Percentiles rank a stretch among this genome's conserved stretches.
These are phyloP conservation scores for Sarocladium strictum DNA, from an alignment of 2,329 filamentous ascomycete species.

Conservation along the genomic window DNA sequence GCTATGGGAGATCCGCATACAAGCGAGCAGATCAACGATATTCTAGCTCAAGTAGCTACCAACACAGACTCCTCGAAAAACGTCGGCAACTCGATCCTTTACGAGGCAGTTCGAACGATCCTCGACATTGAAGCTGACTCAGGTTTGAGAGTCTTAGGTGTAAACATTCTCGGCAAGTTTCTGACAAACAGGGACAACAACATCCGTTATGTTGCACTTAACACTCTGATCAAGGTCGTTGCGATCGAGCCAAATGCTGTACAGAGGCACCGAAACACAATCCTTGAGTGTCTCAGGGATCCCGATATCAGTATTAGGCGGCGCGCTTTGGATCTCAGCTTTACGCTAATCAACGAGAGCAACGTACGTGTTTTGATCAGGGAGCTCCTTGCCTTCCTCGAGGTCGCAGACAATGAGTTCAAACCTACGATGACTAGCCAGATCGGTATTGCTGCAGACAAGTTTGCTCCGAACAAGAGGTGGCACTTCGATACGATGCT, in stretches of 20 bases:
- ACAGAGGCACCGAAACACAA: conserved; percentile 94
- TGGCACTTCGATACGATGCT: conserved; percentile 99
- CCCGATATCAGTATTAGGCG: conserved; percentile 97
- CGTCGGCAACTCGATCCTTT: conserved; percentile 95
- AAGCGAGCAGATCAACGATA: conserved; percentile 98
- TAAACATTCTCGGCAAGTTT: conserved; percentile 98
- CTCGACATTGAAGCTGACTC: conserved; percentile 98
- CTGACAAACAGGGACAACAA: conserved; percentile 98
- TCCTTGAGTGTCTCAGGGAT: conserved; percentile 90
- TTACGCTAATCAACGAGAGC: conserved; percentile 94
- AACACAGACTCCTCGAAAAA: conserved; percentile 99
- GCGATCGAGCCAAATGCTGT: conserved; percentile 97
- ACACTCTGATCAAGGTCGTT: conserved; percentile 96
- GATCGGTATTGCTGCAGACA: conserved; percentile 93
- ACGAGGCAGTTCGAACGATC: conserved; percentile 94
- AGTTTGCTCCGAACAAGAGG: conserved; percentile 92
- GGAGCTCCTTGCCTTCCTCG: conserved; percentile 89
- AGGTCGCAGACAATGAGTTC: conserved; percentile 97
- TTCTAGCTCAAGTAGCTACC: conserved; percentile 92
- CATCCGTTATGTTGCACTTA: conserved; percentile 94
- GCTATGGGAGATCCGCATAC: conserved; percentile 80
- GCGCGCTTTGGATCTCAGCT: conserved; percentile 93
- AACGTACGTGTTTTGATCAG: conserved; percentile 92
- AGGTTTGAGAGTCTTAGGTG: conserved; percentile 84
- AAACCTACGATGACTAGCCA: conserved; percentile 98